Percentiles rank a stretch among this genome's conserved stretches.
phyloP scores from a whole-genome alignment of 805 yeast genomes.

The Pichia sporocuriosa region DNA sequence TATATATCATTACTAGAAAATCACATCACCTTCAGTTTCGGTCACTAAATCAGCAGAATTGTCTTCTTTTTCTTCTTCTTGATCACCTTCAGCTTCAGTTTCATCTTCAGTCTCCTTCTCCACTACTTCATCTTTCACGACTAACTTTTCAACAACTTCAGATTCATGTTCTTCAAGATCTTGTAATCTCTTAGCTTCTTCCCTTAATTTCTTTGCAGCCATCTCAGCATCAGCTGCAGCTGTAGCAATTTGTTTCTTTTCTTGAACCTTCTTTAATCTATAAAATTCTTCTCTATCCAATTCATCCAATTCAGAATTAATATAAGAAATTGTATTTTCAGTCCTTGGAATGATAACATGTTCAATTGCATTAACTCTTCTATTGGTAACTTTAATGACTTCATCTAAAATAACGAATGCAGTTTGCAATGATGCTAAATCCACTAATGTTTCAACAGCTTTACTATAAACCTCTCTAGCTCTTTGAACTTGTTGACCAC shows the following conservation, averaged over 20 bases:
- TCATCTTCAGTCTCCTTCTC: slow-evolving; percentile 3
- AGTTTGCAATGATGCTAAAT: slow-evolving; percentile 91
- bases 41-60: slow-evolving; percentile 24
- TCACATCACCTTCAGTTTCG: slow-evolving; percentile 34
- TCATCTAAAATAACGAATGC: slow-evolving; percentile 96
- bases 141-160: slow-evolving; percentile 16
- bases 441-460: slow-evolving; percentile 96
- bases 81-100: slow-evolving; percentile 15
- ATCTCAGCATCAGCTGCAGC: slow-evolving; percentile 58
- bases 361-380: slow-evolving; percentile 98
- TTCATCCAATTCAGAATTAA: slow-evolving; percentile 94
- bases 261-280: slow-evolving; percentile 92
- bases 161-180: slow-evolving; percentile 15
- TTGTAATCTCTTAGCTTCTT: slow-evolving; percentile 8
- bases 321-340: slow-evolving; percentile 85
- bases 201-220: slow-evolving; percentile 28
- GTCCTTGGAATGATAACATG: slow-evolving; percentile 97
- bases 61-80: slow-evolving; percentile 7
- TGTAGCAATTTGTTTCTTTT: slow-evolving; percentile 78
- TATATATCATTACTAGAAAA: slow-evolving; percentile 24
- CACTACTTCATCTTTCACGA: slow-evolving; percentile 12
- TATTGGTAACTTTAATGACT: slow-evolving; percentile 93
- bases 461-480: slow-evolving; percentile 90
- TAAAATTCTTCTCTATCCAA: slow-evolving; percentile 97
- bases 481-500: slow-evolving; percentile 96